These are phyloP conservation scores for Pythium volutum DNA, from an alignment of 352 stramenopile species.

Conservation along the genomic window DNA sequence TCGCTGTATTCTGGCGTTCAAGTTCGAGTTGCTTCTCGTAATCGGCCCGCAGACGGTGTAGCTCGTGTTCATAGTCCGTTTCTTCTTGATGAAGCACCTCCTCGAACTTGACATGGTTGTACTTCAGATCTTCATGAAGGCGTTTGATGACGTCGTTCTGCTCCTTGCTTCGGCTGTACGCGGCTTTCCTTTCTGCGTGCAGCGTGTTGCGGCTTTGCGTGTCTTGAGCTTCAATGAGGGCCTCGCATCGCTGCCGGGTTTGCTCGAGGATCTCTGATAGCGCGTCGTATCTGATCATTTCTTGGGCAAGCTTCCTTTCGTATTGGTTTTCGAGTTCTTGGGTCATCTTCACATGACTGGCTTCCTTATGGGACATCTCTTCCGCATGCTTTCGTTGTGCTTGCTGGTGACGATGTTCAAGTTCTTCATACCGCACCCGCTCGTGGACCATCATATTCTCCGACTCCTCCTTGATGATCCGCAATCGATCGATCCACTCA, in stretches of 20 bases:
- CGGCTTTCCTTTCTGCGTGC: conserved; percentile 59
- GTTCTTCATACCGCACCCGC: conserved; percentile 69
- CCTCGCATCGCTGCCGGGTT: conserved; percentile 86
- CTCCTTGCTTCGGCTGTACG: conserved; percentile 68
- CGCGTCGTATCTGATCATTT: conserved; percentile 85
- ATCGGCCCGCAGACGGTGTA: conserved; percentile 48
- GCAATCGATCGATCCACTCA: conserved; percentile 82
- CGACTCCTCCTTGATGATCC: conserved; percentile 74
- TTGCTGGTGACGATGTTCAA: conserved; percentile 72
- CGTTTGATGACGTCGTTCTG: conserved; percentile 84
- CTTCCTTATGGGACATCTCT: conserved; percentile 73
- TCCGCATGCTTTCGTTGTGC: conserved; percentile 66
- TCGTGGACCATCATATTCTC: conserved; percentile 79
- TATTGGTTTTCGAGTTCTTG: conserved; percentile 93
- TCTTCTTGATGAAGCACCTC: conserved; percentile 81
- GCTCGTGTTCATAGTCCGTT: conserved; percentile 76
- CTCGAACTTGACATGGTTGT: conserved; percentile 86
- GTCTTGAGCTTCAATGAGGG: conserved; percentile 80
- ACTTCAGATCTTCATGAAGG: conserved; percentile 80
- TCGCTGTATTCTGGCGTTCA: conserved; percentile 74
- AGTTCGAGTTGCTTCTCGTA: conserved; percentile 65
- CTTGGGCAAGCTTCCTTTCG: conserved; percentile 88
- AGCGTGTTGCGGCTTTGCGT: conserved; percentile 55
- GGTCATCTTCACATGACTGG: conserved; percentile 76
- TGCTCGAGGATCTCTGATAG: conserved; percentile 87